These are phyloP conservation scores for Cruciata laevipes DNA, from an alignment of 257 asterid genomes.

Conservation along the genomic window DNA sequence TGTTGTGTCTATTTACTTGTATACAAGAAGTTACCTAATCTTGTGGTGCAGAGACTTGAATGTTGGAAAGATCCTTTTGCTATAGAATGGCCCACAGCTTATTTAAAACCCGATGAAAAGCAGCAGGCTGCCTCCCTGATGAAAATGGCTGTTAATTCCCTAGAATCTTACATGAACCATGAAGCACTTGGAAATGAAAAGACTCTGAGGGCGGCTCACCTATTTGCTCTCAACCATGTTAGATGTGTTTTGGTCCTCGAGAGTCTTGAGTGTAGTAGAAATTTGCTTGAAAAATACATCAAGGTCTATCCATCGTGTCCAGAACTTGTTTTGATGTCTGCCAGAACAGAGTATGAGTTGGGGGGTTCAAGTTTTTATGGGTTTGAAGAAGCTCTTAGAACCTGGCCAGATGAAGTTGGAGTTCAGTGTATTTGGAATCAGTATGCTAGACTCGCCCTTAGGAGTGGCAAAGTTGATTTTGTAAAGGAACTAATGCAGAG, in stretches of 20 bases:
- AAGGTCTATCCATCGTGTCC: conserved; percentile 38
- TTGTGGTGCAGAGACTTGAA: conserved; percentile 30
- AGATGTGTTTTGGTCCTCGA: conserved; percentile 34
- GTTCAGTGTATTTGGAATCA: conserved; percentile 46
- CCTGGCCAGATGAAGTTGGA: conserved; percentile 38
- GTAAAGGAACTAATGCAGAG: conserved; percentile 32
- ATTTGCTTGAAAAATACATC: conserved; percentile 31
- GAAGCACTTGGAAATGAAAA: conserved; percentile 32
- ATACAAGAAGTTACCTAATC: conserved; percentile 34
- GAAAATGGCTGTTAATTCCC: conserved; percentile 38
- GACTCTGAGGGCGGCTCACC: conserved; percentile 34
- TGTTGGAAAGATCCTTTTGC: conserved; percentile 34
- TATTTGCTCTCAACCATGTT: conserved; percentile 43
- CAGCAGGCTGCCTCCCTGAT: conserved; percentile 26
- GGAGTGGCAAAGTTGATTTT: conserved; percentile 23
- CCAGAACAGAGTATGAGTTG: conserved; percentile 27
- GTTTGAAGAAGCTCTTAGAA: conserved; percentile 36
- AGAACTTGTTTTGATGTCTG: conserved; percentile 42
- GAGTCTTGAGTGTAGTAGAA: conserved; percentile 33
- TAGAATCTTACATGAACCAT: conserved; percentile 22
- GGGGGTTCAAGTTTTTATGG: conserved; percentile 26
- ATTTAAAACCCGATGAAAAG: conserved; percentile 32
- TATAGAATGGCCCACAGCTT: conserved; percentile 34
- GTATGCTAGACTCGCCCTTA: conserved; percentile 31
- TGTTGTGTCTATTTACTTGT: conserved; percentile 34